Conservation (phyloP, 2,329 filamentous ascomycete species). For the Boeremia lycopersici region DNA sequence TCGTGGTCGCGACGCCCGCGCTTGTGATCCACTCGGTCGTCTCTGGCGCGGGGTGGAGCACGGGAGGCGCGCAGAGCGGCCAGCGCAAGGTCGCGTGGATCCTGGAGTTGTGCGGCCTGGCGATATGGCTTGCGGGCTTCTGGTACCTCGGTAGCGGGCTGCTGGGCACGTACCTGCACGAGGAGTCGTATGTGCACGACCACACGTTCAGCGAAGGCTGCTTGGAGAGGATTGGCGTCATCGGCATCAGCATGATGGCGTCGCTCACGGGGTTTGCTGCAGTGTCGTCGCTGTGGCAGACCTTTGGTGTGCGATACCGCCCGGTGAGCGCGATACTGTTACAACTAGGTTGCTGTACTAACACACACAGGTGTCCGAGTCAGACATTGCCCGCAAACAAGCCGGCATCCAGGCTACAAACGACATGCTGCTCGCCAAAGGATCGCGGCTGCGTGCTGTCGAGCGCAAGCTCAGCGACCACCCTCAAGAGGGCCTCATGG, state of each 20-base stretch:
- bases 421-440: constrained; percentile 79
- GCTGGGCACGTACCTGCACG: constrained; percentile 59
- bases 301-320: constrained; percentile 69
- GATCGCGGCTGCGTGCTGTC: constrained; percentile 71
- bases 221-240: constrained; percentile 74
- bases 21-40: constrained; percentile 75
- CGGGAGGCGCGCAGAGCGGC: constrained; percentile 64
- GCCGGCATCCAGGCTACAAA: constrained; percentile 77
- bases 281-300: constrained; percentile 87
- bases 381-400: constrained; percentile 77
- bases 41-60: constrained; percentile 64
- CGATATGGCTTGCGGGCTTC: constrained; percentile 72
- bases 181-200: constrained; percentile 50
- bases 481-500: constrained; percentile 66
- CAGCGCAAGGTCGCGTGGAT: constrained; percentile 66
- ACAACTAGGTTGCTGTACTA: constrained; percentile 5
- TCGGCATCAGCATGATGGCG: constrained; percentile 86
- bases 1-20: constrained; percentile 77
- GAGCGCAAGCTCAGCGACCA: constrained; percentile 66
- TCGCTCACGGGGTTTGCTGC: constrained; percentile 87
- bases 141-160: constrained; percentile 76
- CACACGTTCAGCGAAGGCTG: constrained; percentile 62
- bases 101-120: constrained; percentile 67
- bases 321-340: constrained; percentile 50
- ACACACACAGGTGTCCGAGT: constrained; percentile 63